Conservation (phyloP, 495 filamentous ascomycete genomes). For the Hypoxylon fragiforme region DNA sequence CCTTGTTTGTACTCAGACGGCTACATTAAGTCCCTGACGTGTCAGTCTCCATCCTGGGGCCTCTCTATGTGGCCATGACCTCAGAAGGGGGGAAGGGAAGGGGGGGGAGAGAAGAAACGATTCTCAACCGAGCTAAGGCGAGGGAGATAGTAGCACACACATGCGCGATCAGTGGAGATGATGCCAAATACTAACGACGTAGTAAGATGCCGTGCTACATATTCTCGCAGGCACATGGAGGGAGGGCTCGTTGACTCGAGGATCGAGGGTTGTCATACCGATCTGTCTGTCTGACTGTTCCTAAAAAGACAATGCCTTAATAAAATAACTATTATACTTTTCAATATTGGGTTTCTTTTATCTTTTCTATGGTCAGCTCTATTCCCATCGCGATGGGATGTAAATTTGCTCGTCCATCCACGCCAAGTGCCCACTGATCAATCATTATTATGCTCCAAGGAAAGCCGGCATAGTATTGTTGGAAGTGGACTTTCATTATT, state of each 20-base stretch:
- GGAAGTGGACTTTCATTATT: neutral
- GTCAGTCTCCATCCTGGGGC: conserved; percentile 30
- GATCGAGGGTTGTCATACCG: conserved; percentile 17
- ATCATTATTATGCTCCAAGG: too few relatives aligned
- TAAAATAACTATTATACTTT: conserved; percentile 11
- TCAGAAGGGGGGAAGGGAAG: conserved; percentile 32
- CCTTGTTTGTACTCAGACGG: conserved; percentile 30
- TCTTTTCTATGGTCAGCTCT: conserved; percentile 1
- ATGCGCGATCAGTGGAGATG: conserved; percentile 22
- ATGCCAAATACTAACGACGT: conserved; percentile 24
- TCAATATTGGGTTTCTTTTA: neutral
- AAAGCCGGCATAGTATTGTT: too few relatives aligned
- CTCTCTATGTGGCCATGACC: conserved; percentile 23
- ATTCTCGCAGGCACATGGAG: conserved; percentile 20
- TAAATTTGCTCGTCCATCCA: too few relatives aligned
- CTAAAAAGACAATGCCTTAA: conserved; percentile 10
- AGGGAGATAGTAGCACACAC: conserved; percentile 29
- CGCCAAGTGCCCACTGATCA: too few relatives aligned
- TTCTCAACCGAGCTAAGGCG: conserved; percentile 33
- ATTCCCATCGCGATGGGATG: too few relatives aligned
- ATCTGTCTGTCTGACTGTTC: conserved; percentile 14
- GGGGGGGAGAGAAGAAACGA: too few relatives aligned
- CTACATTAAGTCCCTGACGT: conserved; percentile 32
- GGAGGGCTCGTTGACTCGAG: conserved; percentile 10
- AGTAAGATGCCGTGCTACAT: conserved; percentile 37